phyloP scores from a whole-genome alignment of 768 basidiomycete species.

The Panaeolus cyanescens region DNA sequence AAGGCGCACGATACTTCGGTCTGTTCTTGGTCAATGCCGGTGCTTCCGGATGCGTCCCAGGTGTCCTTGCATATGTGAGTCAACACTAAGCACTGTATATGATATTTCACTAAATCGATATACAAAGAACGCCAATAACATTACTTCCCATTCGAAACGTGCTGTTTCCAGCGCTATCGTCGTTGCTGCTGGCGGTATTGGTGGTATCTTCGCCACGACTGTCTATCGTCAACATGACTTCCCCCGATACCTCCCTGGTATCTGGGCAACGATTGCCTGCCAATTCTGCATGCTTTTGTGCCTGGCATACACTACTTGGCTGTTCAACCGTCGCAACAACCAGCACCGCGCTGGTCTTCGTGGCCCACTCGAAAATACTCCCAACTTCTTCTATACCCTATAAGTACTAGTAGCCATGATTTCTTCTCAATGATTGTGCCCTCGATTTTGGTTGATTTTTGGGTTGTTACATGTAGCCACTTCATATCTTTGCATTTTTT shows the following conservation, averaged over 20 bases:
- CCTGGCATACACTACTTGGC: constrained; percentile 22
- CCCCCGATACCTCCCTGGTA: constrained; percentile 32
- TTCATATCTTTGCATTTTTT: neutral
- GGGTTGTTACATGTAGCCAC: neutral
- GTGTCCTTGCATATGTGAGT: constrained; percentile 37
- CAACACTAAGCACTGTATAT: neutral
- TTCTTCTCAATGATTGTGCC: neutral
- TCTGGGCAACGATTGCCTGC: constrained; percentile 38
- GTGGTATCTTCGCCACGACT: constrained; percentile 38
- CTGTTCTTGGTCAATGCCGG: constrained; percentile 34
- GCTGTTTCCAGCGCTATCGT: constrained; percentile 35
- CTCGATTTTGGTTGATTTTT: neutral
- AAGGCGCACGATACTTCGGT: constrained; percentile 29
- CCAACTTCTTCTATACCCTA: constrained; percentile 37
- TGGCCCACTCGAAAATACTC: constrained; percentile 30
- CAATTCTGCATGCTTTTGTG: constrained; percentile 31
- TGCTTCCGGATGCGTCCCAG: constrained; percentile 33
- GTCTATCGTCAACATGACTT: constrained; percentile 36
- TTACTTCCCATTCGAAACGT: constrained; percentile 37
- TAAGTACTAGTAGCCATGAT: constrained; percentile 23
- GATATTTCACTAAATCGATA: neutral
- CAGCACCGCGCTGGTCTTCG: constrained; percentile 23
- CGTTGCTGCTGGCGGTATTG: constrained; percentile 34
- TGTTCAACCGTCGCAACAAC: constrained; percentile 27
- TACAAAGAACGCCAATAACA: constrained; percentile 32